Evolutionary conservation across 2,329 filamentous ascomycete genomes (phyloP), one percentile per base, ranked within the genome.

Genomic region (Ophiosphaerella korrae): DNA sequence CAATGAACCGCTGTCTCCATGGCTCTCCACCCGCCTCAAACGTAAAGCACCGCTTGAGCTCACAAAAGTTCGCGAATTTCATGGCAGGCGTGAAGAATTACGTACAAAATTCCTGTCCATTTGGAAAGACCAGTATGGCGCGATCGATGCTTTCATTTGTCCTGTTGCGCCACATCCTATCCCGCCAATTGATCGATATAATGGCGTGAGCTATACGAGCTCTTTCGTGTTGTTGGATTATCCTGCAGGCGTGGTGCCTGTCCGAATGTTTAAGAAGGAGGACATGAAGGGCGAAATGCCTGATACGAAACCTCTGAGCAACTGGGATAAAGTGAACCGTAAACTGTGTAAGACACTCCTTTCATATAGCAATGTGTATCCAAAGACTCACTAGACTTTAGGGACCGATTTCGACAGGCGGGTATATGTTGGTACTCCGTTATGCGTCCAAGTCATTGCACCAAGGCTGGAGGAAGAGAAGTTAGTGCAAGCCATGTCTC

Each of bases 81-180:
- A 86, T 47, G 81, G 78, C 0, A 75, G 79, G 58, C 79, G 80
- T 14, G 72, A 74, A 1, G 74, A 77, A 12, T 61, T 88, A 7
- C 81, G 85, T 55, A 79, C 73, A n/a, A 76, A 82, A 41, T 81
- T 86, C 66, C 57, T 84, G 43, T 71, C 78, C 23, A 79, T 88
- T 46, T 88, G 85, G 85, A 75, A 54, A 67, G 76, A 60, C 60
- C 66, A 7, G 63, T 71, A 45, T 71, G 68, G 76, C 39, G 68
- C 65, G 3, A 73, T 88, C 7, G 85, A 88, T 73, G 83, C 84
- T 0, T 80, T 88, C 44, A 79, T 88, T 48, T 84, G 80, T 54
- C 86, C 85, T 0, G 76, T 87, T 0, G 85, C 85, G 12, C 84
- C 85, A 2, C 86, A 88, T 67, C 83, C 85, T 0, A 79, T 85